Evolutionary conservation across 1,284 basidiomycete genomes (phyloP), one percentile per base, ranked within the genome.

Genomic region (Apiotrichum laibachii): DNA sequence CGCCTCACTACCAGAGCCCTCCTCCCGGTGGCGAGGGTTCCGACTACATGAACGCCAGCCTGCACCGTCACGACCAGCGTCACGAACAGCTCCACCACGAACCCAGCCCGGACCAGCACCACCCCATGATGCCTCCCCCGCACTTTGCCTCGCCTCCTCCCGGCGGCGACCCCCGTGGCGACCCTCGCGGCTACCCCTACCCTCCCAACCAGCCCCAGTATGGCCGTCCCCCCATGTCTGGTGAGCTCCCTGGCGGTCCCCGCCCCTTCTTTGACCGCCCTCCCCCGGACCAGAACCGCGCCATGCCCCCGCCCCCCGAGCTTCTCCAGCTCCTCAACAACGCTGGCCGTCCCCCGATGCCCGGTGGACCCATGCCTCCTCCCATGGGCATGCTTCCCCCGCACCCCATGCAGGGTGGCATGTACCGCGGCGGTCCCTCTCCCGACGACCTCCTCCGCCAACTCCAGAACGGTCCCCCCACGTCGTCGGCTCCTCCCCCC

Each of bases 281-380:
- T 19, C 49, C 51, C 15, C 33, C 26, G 15, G 40, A 34, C 31
- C 40, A 53, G 42, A 43, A 42, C 40, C 51, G 51, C 51, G 40
- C 31, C 40, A 43, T 44, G 51, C 40, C 42, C 21, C 55, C 51
- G 16, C 50, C 48, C 26, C 53, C 47, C 33, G 59, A 63, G 50
- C 65, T 69, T 13, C 55, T 72, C 9, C 68, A 68, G 53, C 67
- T 72, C 10, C 61, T 72, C 40, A 61, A 59, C 53, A 64, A 67
- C 39, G 40, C 33, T n/a, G 45, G 58, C 22, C 52, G 50, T 12
- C 46, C 54, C 1, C 53, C 56, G 8, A 53, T 47, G 43, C 39
- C 50, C 5, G 42, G 42, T 22, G 50, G 46, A 13, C 49, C 43
- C 5, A 57, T 57, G 50, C 59, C 59, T 19, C 59, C 62, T 1